Evolutionary conservation across 257 asterid species (phyloP).

Genomic region (Henckelia pumila): DNA sequence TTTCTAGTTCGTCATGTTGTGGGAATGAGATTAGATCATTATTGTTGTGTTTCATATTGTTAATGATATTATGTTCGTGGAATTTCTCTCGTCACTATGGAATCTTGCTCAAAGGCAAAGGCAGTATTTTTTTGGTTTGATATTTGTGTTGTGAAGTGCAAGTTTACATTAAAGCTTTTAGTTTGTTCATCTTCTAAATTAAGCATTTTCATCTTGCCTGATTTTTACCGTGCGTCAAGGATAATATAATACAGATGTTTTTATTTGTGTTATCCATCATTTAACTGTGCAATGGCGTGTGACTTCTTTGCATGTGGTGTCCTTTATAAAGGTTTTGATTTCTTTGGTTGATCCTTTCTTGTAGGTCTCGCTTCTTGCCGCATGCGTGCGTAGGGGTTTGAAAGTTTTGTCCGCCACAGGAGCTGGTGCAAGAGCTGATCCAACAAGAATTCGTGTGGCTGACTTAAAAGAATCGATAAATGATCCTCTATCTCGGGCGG

Average conservation of each 20-base stretch:
- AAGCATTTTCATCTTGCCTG: conserved; percentile 4
- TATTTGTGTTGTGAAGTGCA: conserved; percentile 7
- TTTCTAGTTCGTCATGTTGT: background rate
- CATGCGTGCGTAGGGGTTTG: conserved; percentile 86
- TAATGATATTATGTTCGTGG: background rate
- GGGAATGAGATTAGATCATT: conserved; percentile 1
- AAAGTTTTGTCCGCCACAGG: conserved; percentile 96
- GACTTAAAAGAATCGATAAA: conserved; percentile 93
- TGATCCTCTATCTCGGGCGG: conserved; percentile 94
- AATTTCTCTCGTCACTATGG: background rate
- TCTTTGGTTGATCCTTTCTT: conserved; percentile 28
- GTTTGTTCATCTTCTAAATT: background rate
- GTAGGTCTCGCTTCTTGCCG: conserved; percentile 95
- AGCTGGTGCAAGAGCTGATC: conserved; percentile 99
- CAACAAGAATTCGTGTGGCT: conserved; percentile 92
- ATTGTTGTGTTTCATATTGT: conserved; percentile 3
- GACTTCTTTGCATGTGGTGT: conserved; percentile 6
- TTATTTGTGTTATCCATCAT: conserved; percentile 17
- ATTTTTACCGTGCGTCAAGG: conserved; percentile 8
- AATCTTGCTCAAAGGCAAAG: background rate
- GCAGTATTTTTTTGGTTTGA: background rate
- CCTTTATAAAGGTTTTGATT: conserved; percentile 18
- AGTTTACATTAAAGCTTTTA: background rate
- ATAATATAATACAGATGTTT: background rate
- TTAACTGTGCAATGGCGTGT: conserved; percentile 1